Evolutionary conservation across 768 basidiomycete species (phyloP), one percentile per base, ranked within the genome.

Genomic region (Grammothele lineata): DNA sequence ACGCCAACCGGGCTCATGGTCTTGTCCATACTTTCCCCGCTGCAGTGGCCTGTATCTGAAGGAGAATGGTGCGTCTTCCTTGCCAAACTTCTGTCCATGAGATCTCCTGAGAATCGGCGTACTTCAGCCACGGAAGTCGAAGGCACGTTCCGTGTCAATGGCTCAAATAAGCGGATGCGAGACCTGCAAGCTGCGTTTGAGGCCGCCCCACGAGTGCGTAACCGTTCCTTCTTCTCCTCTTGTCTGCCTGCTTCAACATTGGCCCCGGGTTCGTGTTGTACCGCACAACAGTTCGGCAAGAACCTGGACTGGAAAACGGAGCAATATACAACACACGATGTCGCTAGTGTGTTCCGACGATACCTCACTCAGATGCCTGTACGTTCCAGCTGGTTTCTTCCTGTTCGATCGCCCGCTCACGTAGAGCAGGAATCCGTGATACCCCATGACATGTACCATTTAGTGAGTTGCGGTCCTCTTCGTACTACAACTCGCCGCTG

Each of bases 341-440:
- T 96, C 41, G 95, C 95, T 17, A 96, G 90, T 57, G 92, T 99
- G 45, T 92, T 98, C 61, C 79, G 95, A 49, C 72, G 95, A 70
- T 99, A 92, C 66, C 80, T 99, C 40, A 98, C 94, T 0, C 87
- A 89, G 62, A 92, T 98, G 87, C 93, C 96, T 25, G 94, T 94
- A 59, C 64, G 89, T 80, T 17, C 49, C 48, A 41, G 27, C 19
- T 19, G 18, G 22, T 18, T 52, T 55, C 35, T 26, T 47, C 42
- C 25, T 56, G 27, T 36, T 23, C 23, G n/a, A n/a, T n/a, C n/a
- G n/a, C n/a, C n/a, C 39, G 30, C 37, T 57, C 37, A 40, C 37
- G 23, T 43, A 35, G 12, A 25, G 24, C 55, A 95, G 92, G 94
- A 97, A 66, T 89, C 95, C 30, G 91, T 97, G 55, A 92, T 98